These are phyloP conservation scores for Alternaria conjuncta DNA, from an alignment of 2,329 filamentous ascomycete species.

Conservation along the genomic window DNA sequence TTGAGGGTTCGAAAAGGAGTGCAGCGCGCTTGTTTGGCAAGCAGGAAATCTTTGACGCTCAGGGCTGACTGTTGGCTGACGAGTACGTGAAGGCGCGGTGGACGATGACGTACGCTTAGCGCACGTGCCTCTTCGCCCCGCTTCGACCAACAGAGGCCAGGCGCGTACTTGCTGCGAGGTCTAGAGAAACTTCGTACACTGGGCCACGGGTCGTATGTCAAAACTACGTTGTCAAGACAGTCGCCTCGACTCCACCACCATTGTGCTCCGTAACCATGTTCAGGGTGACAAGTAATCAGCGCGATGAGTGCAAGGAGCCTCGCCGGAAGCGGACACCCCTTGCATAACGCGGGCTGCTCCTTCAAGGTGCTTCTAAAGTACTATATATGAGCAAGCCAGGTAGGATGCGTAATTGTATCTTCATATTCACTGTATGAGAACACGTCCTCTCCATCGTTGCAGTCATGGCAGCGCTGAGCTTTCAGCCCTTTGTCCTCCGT, in stretches of 20 bases:
- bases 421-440: background rate
- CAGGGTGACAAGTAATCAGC: background rate
- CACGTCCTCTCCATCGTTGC: background rate
- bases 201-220: background rate
- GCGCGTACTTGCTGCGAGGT: background rate
- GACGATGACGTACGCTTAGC: conserved; percentile 21
- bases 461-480: background rate
- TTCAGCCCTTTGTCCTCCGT: background rate
- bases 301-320: background rate
- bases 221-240: background rate
- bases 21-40: conserved; percentile 4
- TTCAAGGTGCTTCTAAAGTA: background rate
- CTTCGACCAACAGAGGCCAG: background rate
- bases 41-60: conserved; percentile 21
- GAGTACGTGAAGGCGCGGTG: conserved; percentile 15
- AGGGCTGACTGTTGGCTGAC: conserved; percentile 11
- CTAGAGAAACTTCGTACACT: background rate
- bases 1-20: background rate
- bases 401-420: background rate
- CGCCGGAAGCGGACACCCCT: background rate
- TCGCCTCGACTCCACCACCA: too few species aligned
- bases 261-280: too few species aligned
- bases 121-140: conserved; percentile 22
- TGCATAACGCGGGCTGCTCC: background rate
- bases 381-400: background rate